Evolutionary conservation across 805 yeast genomes (phyloP).

Genomic region (Torulaspora delbrueckii): DNA sequence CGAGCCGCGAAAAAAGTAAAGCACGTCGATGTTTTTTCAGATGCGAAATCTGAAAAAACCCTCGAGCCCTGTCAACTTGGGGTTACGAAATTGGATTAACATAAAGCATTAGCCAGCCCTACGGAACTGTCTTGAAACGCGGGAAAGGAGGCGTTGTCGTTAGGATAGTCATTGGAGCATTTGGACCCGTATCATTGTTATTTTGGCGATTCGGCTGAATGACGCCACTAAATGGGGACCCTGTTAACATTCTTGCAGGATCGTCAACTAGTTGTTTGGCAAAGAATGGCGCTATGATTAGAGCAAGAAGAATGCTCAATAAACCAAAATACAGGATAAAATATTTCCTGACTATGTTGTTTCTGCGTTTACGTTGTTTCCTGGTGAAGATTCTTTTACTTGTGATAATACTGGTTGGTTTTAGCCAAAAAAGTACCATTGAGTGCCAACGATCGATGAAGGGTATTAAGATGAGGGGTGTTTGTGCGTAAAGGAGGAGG

Average conservation of each 20-base stretch:
- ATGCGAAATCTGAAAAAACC: neutral
- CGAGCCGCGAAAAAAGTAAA: neutral
- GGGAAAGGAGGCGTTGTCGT: constrained; percentile 37
- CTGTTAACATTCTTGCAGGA: constrained; percentile 18
- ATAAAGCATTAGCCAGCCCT: constrained; percentile 11
- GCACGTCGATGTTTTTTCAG: neutral
- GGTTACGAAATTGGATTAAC: neutral
- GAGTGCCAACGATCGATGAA: constrained; percentile 65
- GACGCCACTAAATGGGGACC: constrained; percentile 36
- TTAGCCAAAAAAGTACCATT: constrained; percentile 61
- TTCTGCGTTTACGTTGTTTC: constrained; percentile 39
- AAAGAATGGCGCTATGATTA: constrained; percentile 48
- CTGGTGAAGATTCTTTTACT: constrained; percentile 37
- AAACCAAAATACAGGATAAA: constrained; percentile 43
- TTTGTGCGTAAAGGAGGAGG: constrained; percentile 49
- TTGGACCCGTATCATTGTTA: constrained; percentile 61
- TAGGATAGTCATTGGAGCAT: constrained; percentile 45
- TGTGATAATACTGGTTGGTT: constrained; percentile 43
- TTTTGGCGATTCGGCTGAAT: constrained; percentile 58
- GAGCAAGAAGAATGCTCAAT: constrained; percentile 37
- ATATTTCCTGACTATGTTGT: constrained; percentile 42
- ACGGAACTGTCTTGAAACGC: constrained; percentile 33
- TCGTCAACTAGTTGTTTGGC: constrained; percentile 31
- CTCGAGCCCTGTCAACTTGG: neutral
- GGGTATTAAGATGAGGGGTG: constrained; percentile 60